A percentile compares a stretch with the other conserved stretches of the same genome.
Conservation (phyloP, 305 asterid genomes). For the Lippia alba region DNA sequence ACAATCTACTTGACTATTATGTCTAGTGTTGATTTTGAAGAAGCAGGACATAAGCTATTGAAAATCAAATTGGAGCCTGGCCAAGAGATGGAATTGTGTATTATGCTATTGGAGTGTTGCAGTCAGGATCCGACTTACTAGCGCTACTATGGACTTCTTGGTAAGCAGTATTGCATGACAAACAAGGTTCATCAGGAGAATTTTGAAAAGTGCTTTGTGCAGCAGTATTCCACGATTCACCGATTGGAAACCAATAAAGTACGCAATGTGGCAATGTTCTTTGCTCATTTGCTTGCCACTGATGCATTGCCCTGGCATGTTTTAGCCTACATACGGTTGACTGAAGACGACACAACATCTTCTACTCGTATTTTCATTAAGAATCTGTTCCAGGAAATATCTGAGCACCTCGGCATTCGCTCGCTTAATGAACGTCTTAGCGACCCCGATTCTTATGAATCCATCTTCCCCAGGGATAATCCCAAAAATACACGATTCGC, state of each 20-base stretch:
- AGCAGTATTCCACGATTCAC: constrained; percentile 93
- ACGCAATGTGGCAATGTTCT: constrained; percentile 90
- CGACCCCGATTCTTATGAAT: constrained; percentile 74
- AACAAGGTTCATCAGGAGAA: constrained; percentile 84
- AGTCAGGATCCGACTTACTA: constrained; percentile 98
- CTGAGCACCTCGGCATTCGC: constrained; percentile 92
- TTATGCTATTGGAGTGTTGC: constrained; percentile 95
- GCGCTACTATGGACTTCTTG: constrained; percentile 95
- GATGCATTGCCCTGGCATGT: constrained; percentile 90
- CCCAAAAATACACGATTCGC: constrained; percentile 90
- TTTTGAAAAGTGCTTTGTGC: constrained; percentile 81
- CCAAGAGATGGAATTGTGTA: constrained; percentile 96
- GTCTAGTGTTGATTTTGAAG: constrained; percentile 96
- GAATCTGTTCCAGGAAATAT: constrained; percentile 94
- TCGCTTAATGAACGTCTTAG: constrained; percentile 79
- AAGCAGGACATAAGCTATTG: constrained; percentile 87
- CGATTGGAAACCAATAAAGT: constrained; percentile 87
- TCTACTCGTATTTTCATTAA: constrained; percentile 95
- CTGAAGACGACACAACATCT: constrained; percentile 95
- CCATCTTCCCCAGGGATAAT: constrained; percentile 85
- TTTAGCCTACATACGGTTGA: constrained; percentile 79
- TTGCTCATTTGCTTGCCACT: constrained; percentile 91
- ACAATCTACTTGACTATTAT: constrained; percentile 85
- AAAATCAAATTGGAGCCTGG: constrained; percentile 94
- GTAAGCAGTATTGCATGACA: constrained; percentile 90